Conservation (phyloP, 768 basidiomycete species). For the Mycena amicta region DNA sequence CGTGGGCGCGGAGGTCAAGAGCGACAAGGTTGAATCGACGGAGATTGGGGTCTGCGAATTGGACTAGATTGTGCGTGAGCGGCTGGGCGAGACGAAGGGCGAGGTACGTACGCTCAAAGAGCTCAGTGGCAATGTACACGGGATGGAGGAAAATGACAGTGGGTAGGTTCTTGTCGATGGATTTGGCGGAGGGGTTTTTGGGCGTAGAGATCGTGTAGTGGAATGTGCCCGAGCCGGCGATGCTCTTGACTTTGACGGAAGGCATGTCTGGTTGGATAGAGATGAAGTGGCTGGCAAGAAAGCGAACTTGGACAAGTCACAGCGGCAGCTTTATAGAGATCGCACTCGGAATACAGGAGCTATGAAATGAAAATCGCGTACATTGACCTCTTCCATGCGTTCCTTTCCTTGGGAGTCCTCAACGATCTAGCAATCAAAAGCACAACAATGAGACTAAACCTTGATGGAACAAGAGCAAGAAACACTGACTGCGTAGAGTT, state of each 20-base stretch:
- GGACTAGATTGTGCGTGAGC: constrained; percentile 25
- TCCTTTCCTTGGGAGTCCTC: constrained; percentile 93
- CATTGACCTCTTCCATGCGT: too few species aligned
- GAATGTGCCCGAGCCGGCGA: constrained; percentile 32
- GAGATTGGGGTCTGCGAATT: constrained; percentile 38
- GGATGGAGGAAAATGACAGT: constrained; percentile 42
- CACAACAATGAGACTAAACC: not conserved
- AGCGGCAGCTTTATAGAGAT: constrained; percentile 3
- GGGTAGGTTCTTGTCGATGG: constrained; percentile 37
- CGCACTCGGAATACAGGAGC: not conserved
- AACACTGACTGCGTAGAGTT: constrained; percentile 88
- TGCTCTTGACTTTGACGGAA: constrained; percentile 30
- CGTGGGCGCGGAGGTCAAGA: constrained; percentile 38
- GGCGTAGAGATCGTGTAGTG: constrained; percentile 43
- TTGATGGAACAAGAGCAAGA: not conserved
- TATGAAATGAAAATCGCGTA: not conserved
- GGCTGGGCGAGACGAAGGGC: constrained; percentile 1
- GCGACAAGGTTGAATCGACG: constrained; percentile 42
- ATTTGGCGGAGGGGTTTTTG: constrained; percentile 28
- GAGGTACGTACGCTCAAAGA: constrained; percentile 38
- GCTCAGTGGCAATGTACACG: constrained; percentile 33
- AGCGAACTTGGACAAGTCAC: not conserved
- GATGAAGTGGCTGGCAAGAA: not conserved
- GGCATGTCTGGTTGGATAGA: constrained; percentile 30
- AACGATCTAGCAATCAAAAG: constrained; percentile 62